These are phyloP conservation scores for Penicillium bovifimosum DNA, from an alignment of 495 filamentous ascomycete species.

Conservation along the genomic window DNA sequence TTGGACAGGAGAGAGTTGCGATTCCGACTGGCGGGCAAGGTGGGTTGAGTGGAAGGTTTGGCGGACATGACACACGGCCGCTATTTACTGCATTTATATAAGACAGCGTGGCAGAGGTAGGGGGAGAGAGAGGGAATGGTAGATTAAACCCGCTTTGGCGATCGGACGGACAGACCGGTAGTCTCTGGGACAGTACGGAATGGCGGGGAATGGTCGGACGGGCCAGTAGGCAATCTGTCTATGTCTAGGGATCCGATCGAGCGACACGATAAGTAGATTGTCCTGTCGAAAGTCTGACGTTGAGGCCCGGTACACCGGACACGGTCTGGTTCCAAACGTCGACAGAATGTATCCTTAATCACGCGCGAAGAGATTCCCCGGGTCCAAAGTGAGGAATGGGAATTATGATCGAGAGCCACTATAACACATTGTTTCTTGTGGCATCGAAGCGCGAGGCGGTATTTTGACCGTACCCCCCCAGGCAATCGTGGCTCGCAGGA, in stretches of 20 bases:
- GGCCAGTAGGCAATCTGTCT: conserved; percentile 3
- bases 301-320: conserved; percentile 3
- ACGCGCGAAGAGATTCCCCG: conserved; percentile 12
- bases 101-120: conserved; percentile 13
- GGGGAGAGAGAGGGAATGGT: conserved; percentile 5
- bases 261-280: conserved; percentile 11
- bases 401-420: conserved; percentile 27
- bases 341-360: conserved; percentile 14
- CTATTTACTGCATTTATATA: conserved; percentile 38
- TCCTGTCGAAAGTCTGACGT: conserved; percentile 5
- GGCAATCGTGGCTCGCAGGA: conserved; percentile 5
- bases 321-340: conserved; percentile 19
- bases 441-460: conserved; percentile 14
- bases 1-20: conserved; percentile 51
- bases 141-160: conserved; percentile 4
- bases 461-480: conserved; percentile 5
- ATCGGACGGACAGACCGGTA: neutral
- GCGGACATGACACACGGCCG: conserved; percentile 44
- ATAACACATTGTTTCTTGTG: conserved; percentile 35
- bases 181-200: neutral
- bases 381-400: conserved; percentile 20
- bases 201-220: conserved; percentile 4
- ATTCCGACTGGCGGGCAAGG: conserved; percentile 40
- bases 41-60: conserved; percentile 34
- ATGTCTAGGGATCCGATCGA: conserved; percentile 14